These are phyloP conservation scores for Microsporum audouinii DNA, from an alignment of 2,329 filamentous ascomycete genomes.

Conservation along the genomic window DNA sequence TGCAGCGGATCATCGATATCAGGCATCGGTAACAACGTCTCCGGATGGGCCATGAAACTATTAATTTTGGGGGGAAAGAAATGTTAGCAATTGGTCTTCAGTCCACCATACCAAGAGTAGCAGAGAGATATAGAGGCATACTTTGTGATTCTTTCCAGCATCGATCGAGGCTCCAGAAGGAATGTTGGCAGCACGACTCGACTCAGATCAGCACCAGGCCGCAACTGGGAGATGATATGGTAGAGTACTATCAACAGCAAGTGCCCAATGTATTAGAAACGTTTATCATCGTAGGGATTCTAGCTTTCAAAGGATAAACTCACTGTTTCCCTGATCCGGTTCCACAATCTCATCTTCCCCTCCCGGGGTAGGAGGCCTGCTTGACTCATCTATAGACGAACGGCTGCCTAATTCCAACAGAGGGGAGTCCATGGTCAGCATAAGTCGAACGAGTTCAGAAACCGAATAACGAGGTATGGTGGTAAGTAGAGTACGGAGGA, in stretches of 20 bases:
- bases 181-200: conserved; percentile 92
- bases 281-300: background rate
- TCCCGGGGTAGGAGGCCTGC: conserved; percentile 27
- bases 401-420: conserved; percentile 31
- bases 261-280: background rate
- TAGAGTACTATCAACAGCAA: conserved; percentile 57
- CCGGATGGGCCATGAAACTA: conserved; percentile 98
- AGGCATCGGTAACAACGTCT: conserved; percentile 82
- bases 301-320: conserved; percentile 21
- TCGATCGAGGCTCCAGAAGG: conserved; percentile 92
- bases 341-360: conserved; percentile 72
- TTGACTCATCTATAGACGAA: conserved; percentile 48
- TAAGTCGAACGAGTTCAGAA: conserved; percentile 7
- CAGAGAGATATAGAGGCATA: conserved; percentile 35
- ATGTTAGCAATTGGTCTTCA: background rate
- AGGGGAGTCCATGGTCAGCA: conserved; percentile 1
- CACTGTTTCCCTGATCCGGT: conserved; percentile 88
- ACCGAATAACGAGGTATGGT: background rate
- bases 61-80: background rate
- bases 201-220: conserved; percentile 88
- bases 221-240: conserved; percentile 93
- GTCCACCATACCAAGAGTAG: background rate
- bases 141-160: conserved; percentile 99
- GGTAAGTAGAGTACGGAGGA: background rate
- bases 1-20: conserved; percentile 77